Conservation (phyloP, 75 land plant species). For the Cryptomeria japonica region DNA sequence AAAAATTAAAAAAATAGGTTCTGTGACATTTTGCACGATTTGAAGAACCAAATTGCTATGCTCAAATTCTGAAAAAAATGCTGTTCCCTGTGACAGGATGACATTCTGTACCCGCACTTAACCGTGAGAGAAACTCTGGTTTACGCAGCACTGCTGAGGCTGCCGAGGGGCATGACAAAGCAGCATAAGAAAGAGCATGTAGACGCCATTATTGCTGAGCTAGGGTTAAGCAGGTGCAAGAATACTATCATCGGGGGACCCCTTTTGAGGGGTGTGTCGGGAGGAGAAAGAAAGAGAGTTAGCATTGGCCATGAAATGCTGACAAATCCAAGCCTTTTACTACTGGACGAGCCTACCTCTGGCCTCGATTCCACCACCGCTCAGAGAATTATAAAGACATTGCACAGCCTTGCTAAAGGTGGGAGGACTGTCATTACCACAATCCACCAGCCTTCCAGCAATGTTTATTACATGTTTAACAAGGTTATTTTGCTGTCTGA, state of each 20-base stretch:
- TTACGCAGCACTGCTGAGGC: slow-evolving; percentile 66
- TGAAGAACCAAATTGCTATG: too few relatives aligned
- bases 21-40: not conserved
- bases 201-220: slow-evolving; percentile 63
- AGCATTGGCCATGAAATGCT: slow-evolving; percentile 67
- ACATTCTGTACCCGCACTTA: slow-evolving; percentile 74
- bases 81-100: slow-evolving; percentile 28
- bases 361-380: slow-evolving; percentile 70
- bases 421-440: slow-evolving; percentile 75
- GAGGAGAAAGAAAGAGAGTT: slow-evolving; percentile 61
- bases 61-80: not conserved
- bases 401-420: slow-evolving; percentile 35
- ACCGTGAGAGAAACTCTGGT: slow-evolving; percentile 80
- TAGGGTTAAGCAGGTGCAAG: slow-evolving; percentile 48
- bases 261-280: slow-evolving; percentile 49
- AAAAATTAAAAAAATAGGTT: too few relatives aligned
- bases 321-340: slow-evolving; percentile 50
- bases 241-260: slow-evolving; percentile 45
- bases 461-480: slow-evolving; percentile 65
- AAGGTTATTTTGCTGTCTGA: slow-evolving; percentile 64
- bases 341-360: slow-evolving; percentile 65
- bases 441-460: slow-evolving; percentile 88
- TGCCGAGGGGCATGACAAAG: slow-evolving; percentile 35
- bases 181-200: slow-evolving; percentile 37
- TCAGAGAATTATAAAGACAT: slow-evolving; percentile 31